Base-by-base conservation (phyloP, 2,329 filamentous ascomycete genomes). In the Fusarium euwallaceae region DNA sequence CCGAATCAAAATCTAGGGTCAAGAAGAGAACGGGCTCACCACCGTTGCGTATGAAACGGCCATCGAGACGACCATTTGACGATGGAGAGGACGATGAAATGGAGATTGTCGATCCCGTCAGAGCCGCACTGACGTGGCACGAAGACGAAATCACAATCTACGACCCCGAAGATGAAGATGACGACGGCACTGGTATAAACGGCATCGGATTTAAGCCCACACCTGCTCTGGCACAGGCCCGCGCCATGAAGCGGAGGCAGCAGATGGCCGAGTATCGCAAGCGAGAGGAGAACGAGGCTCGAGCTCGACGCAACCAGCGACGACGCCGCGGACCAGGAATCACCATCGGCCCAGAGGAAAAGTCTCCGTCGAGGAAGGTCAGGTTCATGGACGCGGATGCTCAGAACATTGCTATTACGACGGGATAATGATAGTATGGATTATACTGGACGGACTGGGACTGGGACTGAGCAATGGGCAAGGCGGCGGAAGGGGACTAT, bases 121-220 rank as follows among this genome's bases (percentile, higher is more conserved):
- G 90, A 39, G 89, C 90, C 8, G 87, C 89, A 4, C 83, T 92
- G 62, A 92, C 91, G 2, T 93, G 91, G 91, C 90, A 90, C 76
- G 90, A 92, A 73, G 88, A 92, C 74, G 91, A 92, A 78, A 92
- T 93, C 70, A 92, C 91, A 2, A 86, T 92, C 32, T 91, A 92
- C 80, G 88, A 92, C 74, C 89, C 90, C 1, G 85, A 90, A 45
- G 91, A 92, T 78, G 86, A 88, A 71, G 91, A 93, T 72, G 91
- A 93, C 76, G 91, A 93, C 77, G 91, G 91, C 61, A 89, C 88
- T 4, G 91, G 91, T 24, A 90, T 93, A 77, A 92, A 93, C 79
- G 91, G 91, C 6, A 90, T 93, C 69, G 91, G 91, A 1, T 93
- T 92, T 82, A 90, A 87, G 76, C 91, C 91, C 3, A 92, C 90